A percentile compares a stretch with the other conserved stretches of the same genome.
phyloP scores from a whole-genome alignment of 2,329 filamentous ascomycete genomes.

The Madurella mycetomatis region DNA sequence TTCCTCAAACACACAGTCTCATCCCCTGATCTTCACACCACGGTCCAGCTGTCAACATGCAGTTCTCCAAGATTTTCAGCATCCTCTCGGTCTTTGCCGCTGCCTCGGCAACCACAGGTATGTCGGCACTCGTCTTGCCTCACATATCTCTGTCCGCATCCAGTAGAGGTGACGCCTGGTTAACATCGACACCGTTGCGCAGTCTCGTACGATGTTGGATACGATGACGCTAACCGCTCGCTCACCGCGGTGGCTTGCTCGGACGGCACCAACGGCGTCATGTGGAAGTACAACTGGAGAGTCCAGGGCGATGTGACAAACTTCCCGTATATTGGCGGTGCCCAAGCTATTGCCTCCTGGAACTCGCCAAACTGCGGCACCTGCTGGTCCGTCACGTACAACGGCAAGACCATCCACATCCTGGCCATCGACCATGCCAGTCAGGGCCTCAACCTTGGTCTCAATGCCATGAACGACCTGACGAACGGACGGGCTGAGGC shows the following conservation, averaged over 20 bases:
- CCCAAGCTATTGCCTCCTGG: constrained; percentile 38
- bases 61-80: constrained; percentile 27
- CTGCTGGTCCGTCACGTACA: constrained; percentile 54
- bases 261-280: constrained; percentile 63
- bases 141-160: neutral
- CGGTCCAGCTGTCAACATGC: constrained; percentile 21
- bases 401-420: constrained; percentile 48
- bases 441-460: constrained; percentile 53
- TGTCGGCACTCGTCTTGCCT: neutral
- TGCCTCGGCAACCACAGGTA: constrained; percentile 26
- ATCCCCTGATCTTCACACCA: neutral
- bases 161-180: neutral
- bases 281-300: constrained; percentile 56
- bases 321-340: constrained; percentile 55
- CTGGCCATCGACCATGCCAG: constrained; percentile 51
- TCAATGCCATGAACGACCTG: constrained; percentile 51
- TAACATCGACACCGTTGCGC: constrained; percentile 11
- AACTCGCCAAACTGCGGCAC: constrained; percentile 47
- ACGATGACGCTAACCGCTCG: constrained; percentile 56
- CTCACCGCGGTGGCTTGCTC: constrained; percentile 61
- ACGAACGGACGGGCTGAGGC: constrained; percentile 47
- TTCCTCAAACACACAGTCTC: neutral
- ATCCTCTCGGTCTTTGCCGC: constrained; percentile 25
- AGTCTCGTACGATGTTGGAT: constrained; percentile 69
- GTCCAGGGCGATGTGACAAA: constrained; percentile 47